Evolutionary conservation across 164 flowering plant genomes (phyloP).

Genomic region (Vitis cinerea): DNA sequence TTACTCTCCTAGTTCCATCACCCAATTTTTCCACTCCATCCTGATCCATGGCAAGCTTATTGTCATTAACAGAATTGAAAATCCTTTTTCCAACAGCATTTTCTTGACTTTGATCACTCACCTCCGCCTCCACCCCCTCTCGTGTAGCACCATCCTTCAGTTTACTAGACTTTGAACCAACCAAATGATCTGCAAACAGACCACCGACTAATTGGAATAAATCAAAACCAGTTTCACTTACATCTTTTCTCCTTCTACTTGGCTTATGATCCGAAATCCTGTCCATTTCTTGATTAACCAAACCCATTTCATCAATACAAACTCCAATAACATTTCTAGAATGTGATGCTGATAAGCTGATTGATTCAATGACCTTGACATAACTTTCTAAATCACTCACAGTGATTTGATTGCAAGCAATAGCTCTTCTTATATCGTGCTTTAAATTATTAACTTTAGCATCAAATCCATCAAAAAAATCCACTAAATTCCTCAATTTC

Average conservation of each 20-base stretch:
- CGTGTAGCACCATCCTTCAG: conserved; percentile 26
- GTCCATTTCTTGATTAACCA: too few relatives aligned
- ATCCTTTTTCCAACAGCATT: conserved; percentile 23
- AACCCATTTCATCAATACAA: conserved; percentile 18
- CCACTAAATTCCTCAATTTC: conserved; percentile 39
- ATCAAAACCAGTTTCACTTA: conserved; percentile 31
- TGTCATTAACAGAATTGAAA: conserved; percentile 10
- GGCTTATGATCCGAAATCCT: conserved; percentile 30
- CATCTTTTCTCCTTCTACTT: conserved; percentile 45
- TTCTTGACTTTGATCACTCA: conserved; percentile 20
- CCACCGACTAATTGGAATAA: conserved; percentile 41
- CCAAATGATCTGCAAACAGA: conserved; percentile 37
- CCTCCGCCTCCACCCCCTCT: conserved; percentile 18
- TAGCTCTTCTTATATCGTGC: conserved; percentile 36
- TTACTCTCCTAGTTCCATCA: conserved; percentile 14
- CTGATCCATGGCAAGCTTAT: not conserved
- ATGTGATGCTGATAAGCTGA: conserved; percentile 24
- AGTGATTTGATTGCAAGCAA: conserved; percentile 32
- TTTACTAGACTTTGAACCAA: conserved; percentile 35
- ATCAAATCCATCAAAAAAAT: conserved; percentile 41
- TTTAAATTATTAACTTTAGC: conserved; percentile 37
- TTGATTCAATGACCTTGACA: conserved; percentile 34
- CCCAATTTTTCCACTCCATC: conserved; percentile 1
- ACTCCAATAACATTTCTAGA: conserved; percentile 37
- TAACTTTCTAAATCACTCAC: conserved; percentile 46